phyloP scores from a whole-genome alignment of 148 eudicot species.

The Fagopyrum homotropicum region DNA sequence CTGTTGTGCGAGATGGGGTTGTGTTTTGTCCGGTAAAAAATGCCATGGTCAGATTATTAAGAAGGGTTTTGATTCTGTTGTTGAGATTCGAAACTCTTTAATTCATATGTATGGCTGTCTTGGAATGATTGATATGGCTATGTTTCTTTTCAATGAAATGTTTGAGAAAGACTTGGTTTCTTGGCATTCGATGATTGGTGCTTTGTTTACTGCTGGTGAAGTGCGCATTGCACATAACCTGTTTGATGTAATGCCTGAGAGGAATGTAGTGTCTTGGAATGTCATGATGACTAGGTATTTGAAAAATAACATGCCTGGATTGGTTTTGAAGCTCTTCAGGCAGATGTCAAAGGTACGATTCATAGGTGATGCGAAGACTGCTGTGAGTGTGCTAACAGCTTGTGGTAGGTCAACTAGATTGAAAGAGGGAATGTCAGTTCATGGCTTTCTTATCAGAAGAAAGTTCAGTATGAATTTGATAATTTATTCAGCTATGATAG shows the following conservation, averaged over 20 bases:
- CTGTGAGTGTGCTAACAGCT: constrained; percentile 50
- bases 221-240: constrained; percentile 35
- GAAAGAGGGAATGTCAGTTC: constrained; percentile 68
- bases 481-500: constrained; percentile 44
- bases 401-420: constrained; percentile 66
- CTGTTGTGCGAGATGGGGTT: constrained; percentile 49
- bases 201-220: constrained; percentile 43
- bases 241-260: constrained; percentile 58
- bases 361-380: constrained; percentile 35
- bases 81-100: constrained; percentile 59
- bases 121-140: constrained; percentile 40
- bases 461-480: constrained; percentile 33
- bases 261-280: constrained; percentile 70
- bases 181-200: constrained; percentile 58
- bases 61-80: constrained; percentile 48
- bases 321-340: constrained; percentile 57
- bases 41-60: constrained; percentile 68
- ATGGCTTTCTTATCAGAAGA: constrained; percentile 37
- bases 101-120: constrained; percentile 62
- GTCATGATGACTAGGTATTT: constrained; percentile 55
- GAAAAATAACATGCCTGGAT: constrained; percentile 43
- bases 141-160: constrained; percentile 52
- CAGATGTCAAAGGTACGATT: constrained; percentile 40
- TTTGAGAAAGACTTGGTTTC: constrained; percentile 37
- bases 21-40: constrained; percentile 26